These are phyloP conservation scores for Penicillium sp. DNA, from an alignment of 2,329 filamentous ascomycete species.

Conservation along the genomic window DNA sequence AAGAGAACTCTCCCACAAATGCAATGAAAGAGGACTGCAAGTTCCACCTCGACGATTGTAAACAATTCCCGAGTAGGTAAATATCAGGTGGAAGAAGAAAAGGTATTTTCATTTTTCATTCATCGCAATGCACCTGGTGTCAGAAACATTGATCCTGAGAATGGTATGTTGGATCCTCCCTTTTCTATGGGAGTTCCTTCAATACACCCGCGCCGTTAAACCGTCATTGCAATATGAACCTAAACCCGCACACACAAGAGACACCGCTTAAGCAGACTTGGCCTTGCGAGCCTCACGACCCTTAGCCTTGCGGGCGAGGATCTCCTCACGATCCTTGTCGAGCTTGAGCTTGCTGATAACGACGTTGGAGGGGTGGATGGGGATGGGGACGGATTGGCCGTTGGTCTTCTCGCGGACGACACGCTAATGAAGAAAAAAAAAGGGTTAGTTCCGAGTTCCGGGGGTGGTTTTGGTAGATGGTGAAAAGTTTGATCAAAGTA, in stretches of 20 bases:
- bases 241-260: slow-evolving; percentile 60
- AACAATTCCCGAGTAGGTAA: slow-evolving; percentile 7
- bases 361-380: slow-evolving; percentile 94
- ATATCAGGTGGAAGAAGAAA: slow-evolving; percentile 64
- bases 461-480: background rate
- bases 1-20: background rate
- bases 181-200: slow-evolving; percentile 30
- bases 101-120: slow-evolving; percentile 70
- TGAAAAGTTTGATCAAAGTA: slow-evolving; percentile 1
- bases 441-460: background rate
- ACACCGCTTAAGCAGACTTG: slow-evolving; percentile 65
- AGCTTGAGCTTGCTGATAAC: slow-evolving; percentile 99
- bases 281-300: slow-evolving; percentile 9
- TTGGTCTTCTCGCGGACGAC: slow-evolving; percentile 96
- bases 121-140: slow-evolving; percentile 35
- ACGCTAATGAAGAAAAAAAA: slow-evolving; percentile 40
- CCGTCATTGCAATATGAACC: slow-evolving; percentile 68
- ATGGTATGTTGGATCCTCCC: slow-evolving; percentile 29
- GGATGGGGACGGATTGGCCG: slow-evolving; percentile 92
- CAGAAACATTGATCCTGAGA: slow-evolving; percentile 31
- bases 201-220: slow-evolving; percentile 37
- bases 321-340: slow-evolving; percentile 57
- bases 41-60: background rate
- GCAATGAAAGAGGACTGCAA: slow-evolving; percentile 8
- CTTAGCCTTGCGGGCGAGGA: slow-evolving; percentile 53